phyloP scores from a whole-genome alignment of 2,329 filamentous ascomycete species.

The Teratosphaeria zuluensis region DNA sequence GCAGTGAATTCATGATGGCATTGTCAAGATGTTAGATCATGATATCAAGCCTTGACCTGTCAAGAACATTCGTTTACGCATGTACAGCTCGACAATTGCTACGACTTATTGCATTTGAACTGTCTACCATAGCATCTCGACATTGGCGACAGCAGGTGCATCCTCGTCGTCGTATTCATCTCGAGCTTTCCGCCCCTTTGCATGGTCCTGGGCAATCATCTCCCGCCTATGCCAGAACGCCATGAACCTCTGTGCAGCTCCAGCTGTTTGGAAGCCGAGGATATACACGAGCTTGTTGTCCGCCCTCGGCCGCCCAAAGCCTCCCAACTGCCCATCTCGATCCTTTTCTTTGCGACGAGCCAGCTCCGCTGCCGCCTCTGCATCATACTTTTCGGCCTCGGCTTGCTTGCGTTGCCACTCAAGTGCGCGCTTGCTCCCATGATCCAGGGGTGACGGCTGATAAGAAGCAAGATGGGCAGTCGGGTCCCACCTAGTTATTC shows the following conservation, averaged over 20 bases:
- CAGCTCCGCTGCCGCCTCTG: slow-evolving; percentile 3
- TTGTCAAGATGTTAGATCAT: too few species aligned
- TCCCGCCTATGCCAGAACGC: slow-evolving; percentile 43
- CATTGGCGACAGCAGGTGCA: slow-evolving; percentile 7
- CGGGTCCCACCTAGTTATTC: slow-evolving; percentile 20
- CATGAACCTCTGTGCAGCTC: slow-evolving; percentile 45
- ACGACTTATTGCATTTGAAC: too few species aligned
- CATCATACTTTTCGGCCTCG: background rate
- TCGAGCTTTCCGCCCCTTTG: background rate
- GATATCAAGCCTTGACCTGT: too few species aligned
- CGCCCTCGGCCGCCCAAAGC: slow-evolving; percentile 29
- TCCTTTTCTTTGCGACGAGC: slow-evolving; percentile 1
- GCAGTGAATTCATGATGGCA: too few species aligned
- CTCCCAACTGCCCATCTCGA: background rate
- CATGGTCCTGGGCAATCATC: slow-evolving; percentile 21
- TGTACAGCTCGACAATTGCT: too few species aligned
- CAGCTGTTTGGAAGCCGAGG: slow-evolving; percentile 45
- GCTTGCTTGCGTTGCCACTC: background rate
- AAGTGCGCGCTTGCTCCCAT: background rate
- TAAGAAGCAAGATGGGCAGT: background rate
- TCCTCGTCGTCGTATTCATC: slow-evolving; percentile 3
- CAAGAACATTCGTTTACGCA: too few species aligned
- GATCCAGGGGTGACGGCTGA: slow-evolving; percentile 1
- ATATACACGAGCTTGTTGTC: slow-evolving; percentile 27
- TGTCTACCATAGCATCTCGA: slow-evolving; percentile 9